Conservation (phyloP, 1,284 basidiomycete species). For the Tilletia horrida region DNA sequence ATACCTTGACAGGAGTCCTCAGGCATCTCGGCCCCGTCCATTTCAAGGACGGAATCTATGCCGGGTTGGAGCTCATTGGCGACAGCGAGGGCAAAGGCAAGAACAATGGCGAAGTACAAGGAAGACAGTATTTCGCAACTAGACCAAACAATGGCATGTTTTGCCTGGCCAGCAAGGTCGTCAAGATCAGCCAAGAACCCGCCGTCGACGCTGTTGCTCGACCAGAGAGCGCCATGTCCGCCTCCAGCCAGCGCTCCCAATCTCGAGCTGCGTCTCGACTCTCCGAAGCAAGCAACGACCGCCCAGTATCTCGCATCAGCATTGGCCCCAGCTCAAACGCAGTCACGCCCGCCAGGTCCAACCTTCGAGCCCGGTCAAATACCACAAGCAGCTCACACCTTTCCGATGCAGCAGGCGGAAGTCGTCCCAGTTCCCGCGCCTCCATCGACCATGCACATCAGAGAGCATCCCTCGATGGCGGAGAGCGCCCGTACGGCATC, state of each 20-base stretch:
- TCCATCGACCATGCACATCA: neutral
- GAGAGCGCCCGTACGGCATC: neutral
- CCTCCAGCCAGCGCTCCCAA: neutral
- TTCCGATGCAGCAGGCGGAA: neutral
- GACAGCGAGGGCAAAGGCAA: constrained; percentile 74
- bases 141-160: constrained; percentile 85
- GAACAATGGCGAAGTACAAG: constrained; percentile 84
- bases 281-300: neutral
- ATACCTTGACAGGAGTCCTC: constrained; percentile 43
- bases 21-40: constrained; percentile 48
- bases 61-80: constrained; percentile 50
- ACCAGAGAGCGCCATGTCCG: constrained; percentile 46
- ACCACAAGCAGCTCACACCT: constrained; percentile 1
- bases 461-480: no score
- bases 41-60: constrained; percentile 43
- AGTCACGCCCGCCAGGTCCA: constrained; percentile 3
- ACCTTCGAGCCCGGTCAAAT: neutral
- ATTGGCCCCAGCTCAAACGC: neutral
- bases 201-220: constrained; percentile 47
- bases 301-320: constrained; percentile 2
- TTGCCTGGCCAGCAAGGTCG: constrained; percentile 73
- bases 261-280: neutral
- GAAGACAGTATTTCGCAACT: constrained; percentile 86
- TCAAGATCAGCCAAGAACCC: constrained; percentile 31
- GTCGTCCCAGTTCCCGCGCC: constrained; percentile 16